These are phyloP conservation scores for Clarireedia hainanense DNA, from an alignment of 2,329 filamentous ascomycete species.

Conservation along the genomic window DNA sequence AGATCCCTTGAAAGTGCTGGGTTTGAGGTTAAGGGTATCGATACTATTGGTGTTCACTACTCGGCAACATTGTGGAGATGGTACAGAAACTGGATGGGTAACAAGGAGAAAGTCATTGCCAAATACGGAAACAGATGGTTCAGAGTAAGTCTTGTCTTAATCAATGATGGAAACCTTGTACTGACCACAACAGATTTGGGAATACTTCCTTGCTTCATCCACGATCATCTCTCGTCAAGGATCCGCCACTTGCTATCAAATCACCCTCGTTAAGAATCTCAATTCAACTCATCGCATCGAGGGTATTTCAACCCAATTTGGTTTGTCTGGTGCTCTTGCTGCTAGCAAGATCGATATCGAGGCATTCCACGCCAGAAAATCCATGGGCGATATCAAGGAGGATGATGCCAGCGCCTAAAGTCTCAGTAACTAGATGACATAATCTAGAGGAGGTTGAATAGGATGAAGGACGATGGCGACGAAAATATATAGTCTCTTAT, in stretches of 20 bases:
- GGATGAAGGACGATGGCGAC: background rate
- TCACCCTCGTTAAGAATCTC: constrained; percentile 73
- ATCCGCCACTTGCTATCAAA: constrained; percentile 69
- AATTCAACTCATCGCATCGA: constrained; percentile 73
- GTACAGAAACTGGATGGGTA: constrained; percentile 98
- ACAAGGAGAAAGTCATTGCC: constrained; percentile 82
- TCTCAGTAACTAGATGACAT: background rate
- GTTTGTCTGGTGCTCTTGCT: constrained; percentile 52
- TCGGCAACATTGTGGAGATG: constrained; percentile 94
- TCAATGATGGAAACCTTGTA: background rate
- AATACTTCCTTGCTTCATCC: constrained; percentile 71
- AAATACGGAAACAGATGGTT: constrained; percentile 97
- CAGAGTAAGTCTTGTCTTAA: constrained; percentile 54
- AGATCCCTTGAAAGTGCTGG: constrained; percentile 78
- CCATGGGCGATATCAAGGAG: constrained; percentile 2
- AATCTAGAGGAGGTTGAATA: too few relatives aligned
- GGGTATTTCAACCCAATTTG: constrained; percentile 59
- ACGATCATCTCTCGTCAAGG: constrained; percentile 72
- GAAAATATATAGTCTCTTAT: background rate
- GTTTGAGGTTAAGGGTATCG: constrained; percentile 84
- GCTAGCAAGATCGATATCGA: constrained; percentile 23
- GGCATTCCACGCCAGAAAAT: constrained; percentile 8
- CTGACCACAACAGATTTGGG: constrained; percentile 56
- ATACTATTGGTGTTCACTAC: constrained; percentile 95
- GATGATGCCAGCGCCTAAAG: constrained; percentile 3